A percentile compares a stretch with the other conserved stretches of the same genome.
phyloP scores from a whole-genome alignment of 2,329 filamentous ascomycete species.

The Teratosphaeria epicoccoides region DNA sequence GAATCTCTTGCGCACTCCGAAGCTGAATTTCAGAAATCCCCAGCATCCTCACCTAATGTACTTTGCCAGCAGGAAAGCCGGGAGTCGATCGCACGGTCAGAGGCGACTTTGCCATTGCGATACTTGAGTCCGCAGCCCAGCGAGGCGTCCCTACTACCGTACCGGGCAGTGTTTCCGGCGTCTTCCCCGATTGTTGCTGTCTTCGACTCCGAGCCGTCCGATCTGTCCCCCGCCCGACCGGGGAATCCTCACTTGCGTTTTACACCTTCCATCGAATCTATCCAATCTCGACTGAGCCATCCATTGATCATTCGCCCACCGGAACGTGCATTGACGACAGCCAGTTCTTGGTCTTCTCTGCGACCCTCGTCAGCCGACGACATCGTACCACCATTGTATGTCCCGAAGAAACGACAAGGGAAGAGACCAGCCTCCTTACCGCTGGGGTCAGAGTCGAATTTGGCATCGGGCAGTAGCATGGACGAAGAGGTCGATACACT shows the following conservation, averaged over 20 bases:
- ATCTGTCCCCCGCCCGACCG: slow-evolving; percentile 3
- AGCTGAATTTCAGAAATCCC: not conserved
- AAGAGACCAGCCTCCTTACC: slow-evolving; percentile 16
- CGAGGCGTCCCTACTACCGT: slow-evolving; percentile 10
- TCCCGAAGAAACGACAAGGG: slow-evolving; percentile 22
- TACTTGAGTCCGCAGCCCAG: not conserved
- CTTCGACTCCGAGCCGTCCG: slow-evolving; percentile 13
- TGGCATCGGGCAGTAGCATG: slow-evolving; percentile 10
- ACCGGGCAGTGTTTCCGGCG: slow-evolving; percentile 10
- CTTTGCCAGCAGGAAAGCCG: not conserved
- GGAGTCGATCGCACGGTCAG: not conserved
- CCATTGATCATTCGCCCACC: slow-evolving; percentile 10
- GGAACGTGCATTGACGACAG: slow-evolving; percentile 12
- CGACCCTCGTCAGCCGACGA: slow-evolving; percentile 15
- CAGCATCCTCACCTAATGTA: not conserved
- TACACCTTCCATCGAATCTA: slow-evolving; percentile 22
- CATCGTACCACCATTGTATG: slow-evolving; percentile 23
- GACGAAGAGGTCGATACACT: slow-evolving; percentile 20
- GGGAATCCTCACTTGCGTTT: slow-evolving; percentile 8
- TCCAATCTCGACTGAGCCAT: slow-evolving; percentile 18
- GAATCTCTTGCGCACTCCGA: not conserved
- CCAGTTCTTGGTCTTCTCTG: slow-evolving; percentile 16
- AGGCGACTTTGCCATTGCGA: not conserved
- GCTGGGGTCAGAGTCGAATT: slow-evolving; percentile 8
- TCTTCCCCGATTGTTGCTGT: slow-evolving; percentile 24